Evolutionary conservation across 805 yeast species (phyloP).

Genomic region (Suhomyces prunicola): DNA sequence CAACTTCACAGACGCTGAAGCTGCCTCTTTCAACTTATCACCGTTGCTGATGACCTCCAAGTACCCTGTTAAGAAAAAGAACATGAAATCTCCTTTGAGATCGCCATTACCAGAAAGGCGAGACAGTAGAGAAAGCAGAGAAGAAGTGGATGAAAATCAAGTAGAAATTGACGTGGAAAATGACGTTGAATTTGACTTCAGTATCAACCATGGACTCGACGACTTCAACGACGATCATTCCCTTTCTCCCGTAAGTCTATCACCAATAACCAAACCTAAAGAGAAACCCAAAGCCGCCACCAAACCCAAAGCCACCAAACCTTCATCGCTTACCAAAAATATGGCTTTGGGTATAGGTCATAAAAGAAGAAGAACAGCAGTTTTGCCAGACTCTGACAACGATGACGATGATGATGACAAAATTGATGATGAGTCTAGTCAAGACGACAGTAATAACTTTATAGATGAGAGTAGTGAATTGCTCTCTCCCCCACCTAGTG

Average conservation of each 20-base stretch:
- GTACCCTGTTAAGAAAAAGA: slow-evolving; percentile 15
- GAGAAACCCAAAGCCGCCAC: background rate
- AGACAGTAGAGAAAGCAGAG: slow-evolving; percentile 1
- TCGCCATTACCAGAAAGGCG: slow-evolving; percentile 26
- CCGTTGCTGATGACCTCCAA: slow-evolving; percentile 24
- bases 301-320: slow-evolving; percentile 1
- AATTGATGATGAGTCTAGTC: slow-evolving; percentile 23
- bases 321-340: slow-evolving; percentile 26
- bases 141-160: slow-evolving; percentile 4
- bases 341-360: slow-evolving; percentile 29
- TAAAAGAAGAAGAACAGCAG: slow-evolving; percentile 5
- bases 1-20: slow-evolving; percentile 31
- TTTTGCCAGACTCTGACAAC: slow-evolving; percentile 13
- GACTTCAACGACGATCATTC: slow-evolving; percentile 5
- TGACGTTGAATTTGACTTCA: slow-evolving; percentile 5
- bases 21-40: slow-evolving; percentile 27
- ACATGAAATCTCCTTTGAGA: slow-evolving; percentile 28
- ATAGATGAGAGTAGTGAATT: slow-evolving; percentile 5
- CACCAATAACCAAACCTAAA: slow-evolving; percentile 9
- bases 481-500: slow-evolving; percentile 11
- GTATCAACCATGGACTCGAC: slow-evolving; percentile 5
- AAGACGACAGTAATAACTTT: slow-evolving; percentile 10
- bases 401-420: slow-evolving; percentile 28
- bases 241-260: slow-evolving; percentile 17
- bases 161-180: slow-evolving; percentile 6